Evolutionary conservation across 495 filamentous ascomycete genomes (phyloP).

Genomic region (Hypoxylon fragiforme): DNA sequence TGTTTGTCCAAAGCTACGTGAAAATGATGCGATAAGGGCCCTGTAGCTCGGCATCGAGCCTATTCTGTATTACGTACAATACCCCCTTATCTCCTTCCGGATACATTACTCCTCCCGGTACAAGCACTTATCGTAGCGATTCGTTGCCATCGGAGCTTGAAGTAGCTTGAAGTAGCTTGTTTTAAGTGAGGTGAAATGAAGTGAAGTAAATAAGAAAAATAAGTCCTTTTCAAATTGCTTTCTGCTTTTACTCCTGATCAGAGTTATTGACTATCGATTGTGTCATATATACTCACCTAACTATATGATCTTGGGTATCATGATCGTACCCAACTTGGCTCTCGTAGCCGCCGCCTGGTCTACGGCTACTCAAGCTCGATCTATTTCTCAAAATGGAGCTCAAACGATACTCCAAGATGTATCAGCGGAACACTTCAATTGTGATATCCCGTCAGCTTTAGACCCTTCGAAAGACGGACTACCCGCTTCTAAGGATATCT

Average conservation of each 20-base stretch:
- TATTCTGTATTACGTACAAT: conserved; percentile 18
- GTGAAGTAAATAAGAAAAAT: too few species aligned
- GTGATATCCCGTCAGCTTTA: conserved; percentile 33
- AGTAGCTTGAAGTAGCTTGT: too few species aligned
- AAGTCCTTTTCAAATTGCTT: too few species aligned
- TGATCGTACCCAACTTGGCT: conserved; percentile 25
- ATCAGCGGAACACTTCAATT: conserved; percentile 21
- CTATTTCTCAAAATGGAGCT: conserved; percentile 8
- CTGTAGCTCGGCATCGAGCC: conserved; percentile 32
- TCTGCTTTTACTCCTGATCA: too few species aligned
- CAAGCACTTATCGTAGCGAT: too few species aligned
- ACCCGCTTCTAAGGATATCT: conserved; percentile 37
- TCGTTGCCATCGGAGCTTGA: conserved; percentile 1
- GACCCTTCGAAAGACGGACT: conserved; percentile 40
- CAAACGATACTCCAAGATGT: conserved; percentile 10
- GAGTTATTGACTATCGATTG: too few species aligned
- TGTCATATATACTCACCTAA: neutral
- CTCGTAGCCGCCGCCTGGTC: conserved; percentile 26
- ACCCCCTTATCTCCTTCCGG: conserved; percentile 11
- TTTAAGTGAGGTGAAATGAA: too few species aligned
- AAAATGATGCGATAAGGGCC: conserved; percentile 35
- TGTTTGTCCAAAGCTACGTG: conserved; percentile 10
- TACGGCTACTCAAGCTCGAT: conserved; percentile 15
- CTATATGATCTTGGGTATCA: conserved; percentile 1
- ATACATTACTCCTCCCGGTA: conserved; percentile 4